A percentile compares a stretch with the other conserved stretches of the same genome.
phyloP scores from a whole-genome alignment of 768 basidiomycete genomes.

The Goffeauzyma gilvescens region DNA sequence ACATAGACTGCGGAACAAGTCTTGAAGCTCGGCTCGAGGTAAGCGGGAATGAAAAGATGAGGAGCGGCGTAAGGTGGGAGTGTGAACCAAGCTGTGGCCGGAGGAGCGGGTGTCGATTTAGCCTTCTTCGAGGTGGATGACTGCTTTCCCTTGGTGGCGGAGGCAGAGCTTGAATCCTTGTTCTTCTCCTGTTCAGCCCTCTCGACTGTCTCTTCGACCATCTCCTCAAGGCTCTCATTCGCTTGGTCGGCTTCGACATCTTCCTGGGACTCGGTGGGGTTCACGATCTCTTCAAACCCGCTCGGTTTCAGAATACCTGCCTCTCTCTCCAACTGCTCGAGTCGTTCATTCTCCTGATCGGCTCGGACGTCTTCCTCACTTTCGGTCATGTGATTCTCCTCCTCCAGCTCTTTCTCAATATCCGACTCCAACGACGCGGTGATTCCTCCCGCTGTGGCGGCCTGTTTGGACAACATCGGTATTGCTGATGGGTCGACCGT shows the following conservation, averaged over 20 bases:
- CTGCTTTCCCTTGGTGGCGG: conserved; percentile 1
- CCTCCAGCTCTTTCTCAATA: no score
- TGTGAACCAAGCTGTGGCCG: conserved; percentile 41
- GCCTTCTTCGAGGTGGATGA: conserved; percentile 12
- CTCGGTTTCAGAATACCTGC: no score
- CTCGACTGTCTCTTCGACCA: conserved; percentile 19
- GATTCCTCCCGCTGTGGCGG: no score
- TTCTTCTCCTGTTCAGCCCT: neutral
- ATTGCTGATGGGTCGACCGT: conserved; percentile 68
- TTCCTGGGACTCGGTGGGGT: no score
- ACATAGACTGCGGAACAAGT: conserved; percentile 85
- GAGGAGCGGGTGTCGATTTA: conserved; percentile 23
- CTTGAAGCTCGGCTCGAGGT: conserved; percentile 63
- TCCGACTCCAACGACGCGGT: no score
- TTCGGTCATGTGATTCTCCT: no score
- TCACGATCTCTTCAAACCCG: no score
- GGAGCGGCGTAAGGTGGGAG: conserved; percentile 76
- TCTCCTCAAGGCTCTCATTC: no score
- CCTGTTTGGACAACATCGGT: conserved; percentile 39
- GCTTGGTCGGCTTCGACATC: no score
- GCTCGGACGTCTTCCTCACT: no score
- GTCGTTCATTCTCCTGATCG: no score
- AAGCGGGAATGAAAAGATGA: conserved; percentile 81
- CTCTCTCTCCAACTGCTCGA: no score
- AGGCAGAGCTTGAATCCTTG: conserved; percentile 5